Base-by-base conservation (phyloP, 202 grass and related monocot species). In the Musa balbisiana region DNA sequence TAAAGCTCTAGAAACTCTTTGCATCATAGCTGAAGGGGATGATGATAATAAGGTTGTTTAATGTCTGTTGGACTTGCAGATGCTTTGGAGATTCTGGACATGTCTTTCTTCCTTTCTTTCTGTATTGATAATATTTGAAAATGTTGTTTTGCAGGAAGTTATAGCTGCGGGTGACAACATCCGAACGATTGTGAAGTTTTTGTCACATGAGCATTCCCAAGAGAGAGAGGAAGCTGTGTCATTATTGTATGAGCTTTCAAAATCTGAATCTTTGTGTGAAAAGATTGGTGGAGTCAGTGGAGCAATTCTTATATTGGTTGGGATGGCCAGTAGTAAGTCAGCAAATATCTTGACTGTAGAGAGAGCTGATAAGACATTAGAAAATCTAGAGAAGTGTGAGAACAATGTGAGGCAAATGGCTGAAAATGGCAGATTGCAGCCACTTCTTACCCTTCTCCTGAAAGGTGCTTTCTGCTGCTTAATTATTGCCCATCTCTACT, bases 341-440 rank as follows among this genome's bases (percentile, higher is more conserved):
- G 27, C 77, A 2, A 83, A 84, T 9, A 69, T 64, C 55, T 73
- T 22, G 10, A 53, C 81, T n/a, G 72, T 85, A 12, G 83, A 88
- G 10, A 82, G 73, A 74, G 85, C 87, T 78, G 85, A 90, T 22
- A 75, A 66, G 80, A 88, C 80, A 27, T 84, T 94, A 66, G 51
- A 81, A 51, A 90, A 94, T 78, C 59, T 94, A 76, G 91, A 87
- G 33, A 85, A 80, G 19, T 87, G 85, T 16, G 85, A 90, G 67
- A 73, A 86, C 29, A 95, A 87, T 72, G 82, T 87, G 2, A 83
- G 83, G 74, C 85, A 77, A 79, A 84, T 95, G 88, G 88, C 91
- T 71, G 88, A 91, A 78, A 90, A 88, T 84, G 91, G 91, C 43
- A 76, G 88, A 50, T 59, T 95, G n/a, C 78, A 91, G 75, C 88